Evolutionary conservation across 2,329 filamentous ascomycete genomes (phyloP).

Genomic region (Sphaerulina populicola): DNA sequence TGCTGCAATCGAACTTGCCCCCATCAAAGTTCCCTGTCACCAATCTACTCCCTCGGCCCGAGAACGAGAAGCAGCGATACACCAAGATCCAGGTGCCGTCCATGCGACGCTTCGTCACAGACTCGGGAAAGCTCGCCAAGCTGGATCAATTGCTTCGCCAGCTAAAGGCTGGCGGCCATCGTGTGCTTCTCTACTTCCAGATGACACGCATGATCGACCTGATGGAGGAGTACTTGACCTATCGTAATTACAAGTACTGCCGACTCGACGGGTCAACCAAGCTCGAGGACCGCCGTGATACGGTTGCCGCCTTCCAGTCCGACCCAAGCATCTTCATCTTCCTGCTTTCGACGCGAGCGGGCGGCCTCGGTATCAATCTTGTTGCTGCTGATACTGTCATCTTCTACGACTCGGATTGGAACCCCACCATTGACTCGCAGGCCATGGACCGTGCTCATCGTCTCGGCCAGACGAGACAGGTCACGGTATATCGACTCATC

Average conservation of each 20-base stretch:
- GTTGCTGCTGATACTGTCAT: constrained; percentile 96
- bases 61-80: constrained; percentile 73
- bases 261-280: constrained; percentile 95
- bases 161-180: constrained; percentile 85
- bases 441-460: constrained; percentile 99
- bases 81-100: constrained; percentile 89
- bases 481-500: constrained; percentile 95
- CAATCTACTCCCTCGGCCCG: constrained; percentile 65
- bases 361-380: constrained; percentile 95
- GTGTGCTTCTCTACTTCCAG: constrained; percentile 97
- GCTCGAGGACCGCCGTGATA: constrained; percentile 91
- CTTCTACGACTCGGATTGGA: constrained; percentile 99
- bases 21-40: constrained; percentile 54
- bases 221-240: constrained; percentile 98
- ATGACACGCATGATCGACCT: constrained; percentile 99
- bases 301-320: constrained; percentile 92
- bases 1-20: constrained; percentile 66
- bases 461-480: constrained; percentile 89
- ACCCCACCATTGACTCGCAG: constrained; percentile 95
- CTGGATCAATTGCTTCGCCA: constrained; percentile 78
- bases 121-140: constrained; percentile 90
- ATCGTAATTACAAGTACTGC: constrained; percentile 98
- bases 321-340: constrained; percentile 95
- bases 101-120: constrained; percentile 95
- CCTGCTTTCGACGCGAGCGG: constrained; percentile 86